phyloP scores from a whole-genome alignment of 805 yeast species.

The Candida orba region DNA sequence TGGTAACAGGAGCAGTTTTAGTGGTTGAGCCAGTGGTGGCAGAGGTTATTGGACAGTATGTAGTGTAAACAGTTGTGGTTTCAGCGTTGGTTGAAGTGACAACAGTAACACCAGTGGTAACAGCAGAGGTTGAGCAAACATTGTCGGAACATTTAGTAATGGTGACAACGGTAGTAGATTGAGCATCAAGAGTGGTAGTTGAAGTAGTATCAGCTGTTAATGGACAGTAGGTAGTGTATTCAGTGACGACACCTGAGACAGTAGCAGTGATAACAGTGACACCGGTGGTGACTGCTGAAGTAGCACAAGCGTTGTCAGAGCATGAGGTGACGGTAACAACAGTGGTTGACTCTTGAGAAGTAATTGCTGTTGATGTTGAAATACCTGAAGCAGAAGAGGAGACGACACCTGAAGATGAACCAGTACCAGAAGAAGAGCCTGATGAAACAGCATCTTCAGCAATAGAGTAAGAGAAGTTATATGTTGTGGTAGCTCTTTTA shows the following conservation, averaged over 20 bases:
- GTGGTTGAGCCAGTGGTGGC: slow-evolving; percentile 1
- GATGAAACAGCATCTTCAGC: slow-evolving; percentile 12
- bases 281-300: slow-evolving; percentile 12
- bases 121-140: slow-evolving; percentile 12
- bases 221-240: slow-evolving; percentile 14
- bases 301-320: slow-evolving; percentile 8
- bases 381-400: slow-evolving; percentile 11
- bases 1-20: slow-evolving; percentile 5
- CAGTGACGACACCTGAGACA: slow-evolving; percentile 15
- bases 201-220: slow-evolving; percentile 9
- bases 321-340: slow-evolving; percentile 20
- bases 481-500: slow-evolving; percentile 13
- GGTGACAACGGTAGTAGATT: slow-evolving; percentile 25
- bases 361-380: slow-evolving; percentile 14
- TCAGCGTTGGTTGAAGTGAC: slow-evolving; percentile 16
- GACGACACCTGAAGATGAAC: not conserved
- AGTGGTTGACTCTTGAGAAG: slow-evolving; percentile 9
- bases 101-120: slow-evolving; percentile 24
- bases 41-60: slow-evolving; percentile 11
- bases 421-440: slow-evolving; percentile 11
- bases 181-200: slow-evolving; percentile 13
- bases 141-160: slow-evolving; percentile 20
- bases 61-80: slow-evolving; percentile 10
- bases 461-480: slow-evolving; percentile 4
- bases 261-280: slow-evolving; percentile 26